These are phyloP conservation scores for Naganishia sp. DNA, from an alignment of 1,284 basidiomycete species.

Conservation along the genomic window DNA sequence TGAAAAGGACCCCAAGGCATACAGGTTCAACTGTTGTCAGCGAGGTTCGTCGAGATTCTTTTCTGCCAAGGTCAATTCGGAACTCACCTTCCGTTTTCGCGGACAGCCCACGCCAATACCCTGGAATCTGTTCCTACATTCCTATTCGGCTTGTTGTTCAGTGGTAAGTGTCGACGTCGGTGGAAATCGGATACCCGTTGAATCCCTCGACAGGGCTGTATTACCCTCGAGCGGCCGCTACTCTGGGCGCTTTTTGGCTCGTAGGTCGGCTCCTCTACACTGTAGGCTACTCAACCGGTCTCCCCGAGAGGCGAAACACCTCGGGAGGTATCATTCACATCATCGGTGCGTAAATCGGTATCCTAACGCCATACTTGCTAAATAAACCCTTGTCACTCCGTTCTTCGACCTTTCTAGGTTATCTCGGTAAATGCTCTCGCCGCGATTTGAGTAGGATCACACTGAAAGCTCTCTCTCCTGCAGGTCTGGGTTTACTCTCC, in stretches of 20 bases:
- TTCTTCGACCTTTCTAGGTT: background rate
- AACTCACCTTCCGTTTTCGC: background rate
- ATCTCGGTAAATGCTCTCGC: constrained; percentile 21
- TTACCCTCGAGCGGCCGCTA: constrained; percentile 22
- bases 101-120: constrained; percentile 38
- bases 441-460: background rate
- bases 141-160: constrained; percentile 41
- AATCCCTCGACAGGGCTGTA: constrained; percentile 18
- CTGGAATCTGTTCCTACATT: constrained; percentile 38
- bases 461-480: background rate
- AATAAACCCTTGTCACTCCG: background rate
- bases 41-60: constrained; percentile 17
- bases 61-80: background rate
- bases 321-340: constrained; percentile 23
- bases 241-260: constrained; percentile 30
- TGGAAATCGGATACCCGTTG: background rate
- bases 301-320: constrained; percentile 18
- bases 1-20: constrained; percentile 22
- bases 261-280: constrained; percentile 34
- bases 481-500: constrained; percentile 25
- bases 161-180: constrained; percentile 26
- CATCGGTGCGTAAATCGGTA: constrained; percentile 10
- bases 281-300: constrained; percentile 28
- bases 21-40: constrained; percentile 33
- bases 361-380: background rate